Evolutionary conservation across 2,329 filamentous ascomycete genomes (phyloP).

Genomic region (Pseudogymnoascus pannorum): DNA sequence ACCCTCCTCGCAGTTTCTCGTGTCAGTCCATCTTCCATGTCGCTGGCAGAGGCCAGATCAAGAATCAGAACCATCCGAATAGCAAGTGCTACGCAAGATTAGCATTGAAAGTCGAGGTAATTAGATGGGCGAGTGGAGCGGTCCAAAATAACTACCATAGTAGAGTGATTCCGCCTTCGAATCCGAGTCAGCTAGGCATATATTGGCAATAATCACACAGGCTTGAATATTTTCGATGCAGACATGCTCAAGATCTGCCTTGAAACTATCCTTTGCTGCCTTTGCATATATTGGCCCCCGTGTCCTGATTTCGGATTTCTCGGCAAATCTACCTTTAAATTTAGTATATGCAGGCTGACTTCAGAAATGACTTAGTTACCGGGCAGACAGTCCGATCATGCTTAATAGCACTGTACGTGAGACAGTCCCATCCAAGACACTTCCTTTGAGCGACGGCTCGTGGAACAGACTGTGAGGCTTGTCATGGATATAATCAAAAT

Average conservation of each 20-base stretch:
- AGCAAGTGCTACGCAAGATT: conserved; percentile 21
- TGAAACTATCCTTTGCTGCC: conserved; percentile 21
- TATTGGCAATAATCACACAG: conserved; percentile 29
- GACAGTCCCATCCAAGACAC: conserved; percentile 16
- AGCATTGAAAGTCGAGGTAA: background rate
- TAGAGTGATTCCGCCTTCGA: conserved; percentile 30
- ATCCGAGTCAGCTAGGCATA: conserved; percentile 26
- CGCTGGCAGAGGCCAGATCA: conserved; percentile 19
- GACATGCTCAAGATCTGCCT: conserved; percentile 27
- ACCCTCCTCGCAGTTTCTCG: conserved; percentile 28
- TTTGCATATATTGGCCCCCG: conserved; percentile 14
- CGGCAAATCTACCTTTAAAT: conserved; percentile 16
- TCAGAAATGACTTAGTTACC: conserved; percentile 14
- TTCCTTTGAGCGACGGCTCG: conserved; percentile 19
- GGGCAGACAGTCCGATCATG: conserved; percentile 21
- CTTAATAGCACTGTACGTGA: conserved; percentile 18
- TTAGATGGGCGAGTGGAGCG: background rate
- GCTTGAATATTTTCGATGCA: conserved; percentile 31
- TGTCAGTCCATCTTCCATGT: conserved; percentile 22
- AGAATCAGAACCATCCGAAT: conserved; percentile 31
- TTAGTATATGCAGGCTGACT: background rate
- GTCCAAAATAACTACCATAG: conserved; percentile 21
- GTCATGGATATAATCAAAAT: conserved; percentile 23
- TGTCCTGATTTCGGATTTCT: conserved; percentile 15
- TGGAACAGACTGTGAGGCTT: conserved; percentile 25